Evolutionary conservation across 495 filamentous ascomycete species (phyloP).

Genomic region (Penicillium ucsense): DNA sequence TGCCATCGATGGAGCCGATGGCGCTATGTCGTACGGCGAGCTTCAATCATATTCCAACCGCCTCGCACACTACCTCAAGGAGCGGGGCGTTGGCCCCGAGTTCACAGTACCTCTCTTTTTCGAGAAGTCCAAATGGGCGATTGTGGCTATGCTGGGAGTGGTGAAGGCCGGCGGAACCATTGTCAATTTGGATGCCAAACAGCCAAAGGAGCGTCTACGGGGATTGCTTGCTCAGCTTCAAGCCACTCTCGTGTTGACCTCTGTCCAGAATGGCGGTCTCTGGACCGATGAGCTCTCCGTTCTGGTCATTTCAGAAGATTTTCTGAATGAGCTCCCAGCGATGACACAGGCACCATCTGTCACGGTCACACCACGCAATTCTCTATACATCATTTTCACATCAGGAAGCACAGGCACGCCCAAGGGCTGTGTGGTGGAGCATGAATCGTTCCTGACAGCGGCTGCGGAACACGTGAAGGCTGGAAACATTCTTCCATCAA

Average conservation of each 20-base stretch:
- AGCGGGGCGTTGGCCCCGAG: background rate
- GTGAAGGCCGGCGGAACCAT: constrained; percentile 24
- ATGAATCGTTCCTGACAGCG: constrained; percentile 21
- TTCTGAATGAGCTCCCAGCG: background rate
- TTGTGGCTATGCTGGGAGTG: constrained; percentile 25
- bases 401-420: constrained; percentile 28
- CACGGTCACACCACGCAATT: background rate
- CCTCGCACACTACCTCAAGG: background rate
- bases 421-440: constrained; percentile 34
- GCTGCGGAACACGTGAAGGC: background rate
- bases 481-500: background rate
- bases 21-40: background rate
- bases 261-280: background rate
- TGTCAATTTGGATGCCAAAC: constrained; percentile 14
- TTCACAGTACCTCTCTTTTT: background rate
- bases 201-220: constrained; percentile 11
- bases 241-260: constrained; percentile 3
- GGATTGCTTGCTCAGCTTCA: constrained; percentile 4
- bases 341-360: background rate
- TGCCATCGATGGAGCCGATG: background rate
- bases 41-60: background rate
- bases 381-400: constrained; percentile 23
- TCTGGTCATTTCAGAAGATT: background rate
- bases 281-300: background rate
- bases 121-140: constrained; percentile 20